These are phyloP conservation scores for Spencermartinsiella europaea DNA, from an alignment of 805 yeast species.

Conservation along the genomic window DNA sequence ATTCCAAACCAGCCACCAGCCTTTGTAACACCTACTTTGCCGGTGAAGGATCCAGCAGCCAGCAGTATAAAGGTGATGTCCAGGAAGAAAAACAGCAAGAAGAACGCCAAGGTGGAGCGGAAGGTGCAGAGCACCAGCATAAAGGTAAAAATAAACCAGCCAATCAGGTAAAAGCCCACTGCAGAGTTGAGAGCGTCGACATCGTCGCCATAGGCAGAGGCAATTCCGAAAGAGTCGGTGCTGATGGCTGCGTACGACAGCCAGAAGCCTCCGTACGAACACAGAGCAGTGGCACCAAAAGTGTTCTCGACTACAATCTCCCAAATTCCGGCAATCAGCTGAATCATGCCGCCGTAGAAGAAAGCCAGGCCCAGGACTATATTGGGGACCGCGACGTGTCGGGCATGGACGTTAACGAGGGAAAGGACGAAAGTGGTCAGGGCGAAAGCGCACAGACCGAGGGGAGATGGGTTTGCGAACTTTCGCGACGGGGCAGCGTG, in stretches of 20 bases:
- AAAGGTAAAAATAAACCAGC: constrained; percentile 60
- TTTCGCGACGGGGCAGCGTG: constrained; percentile 52
- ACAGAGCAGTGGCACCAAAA: constrained; percentile 60
- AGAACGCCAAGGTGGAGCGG: constrained; percentile 62
- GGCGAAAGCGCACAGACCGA: constrained; percentile 59
- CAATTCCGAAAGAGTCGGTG: constrained; percentile 56
- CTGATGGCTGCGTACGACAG: constrained; percentile 55
- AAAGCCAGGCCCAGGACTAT: constrained; percentile 53
- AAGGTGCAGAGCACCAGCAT: constrained; percentile 50
- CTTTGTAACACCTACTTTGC: constrained; percentile 34
- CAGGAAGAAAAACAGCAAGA: constrained; percentile 49
- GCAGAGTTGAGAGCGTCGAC: constrained; percentile 41
- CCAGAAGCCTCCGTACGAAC: constrained; percentile 70
- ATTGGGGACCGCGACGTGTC: constrained; percentile 47
- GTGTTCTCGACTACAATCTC: constrained; percentile 59
- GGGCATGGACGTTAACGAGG: constrained; percentile 49
- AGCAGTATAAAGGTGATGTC: constrained; percentile 52
- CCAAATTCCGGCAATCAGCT: constrained; percentile 62
- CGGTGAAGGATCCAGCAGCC: constrained; percentile 25
- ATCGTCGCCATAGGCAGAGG: constrained; percentile 43
- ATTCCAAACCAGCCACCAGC: constrained; percentile 65
- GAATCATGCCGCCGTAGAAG: constrained; percentile 60
- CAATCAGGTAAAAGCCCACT: constrained; percentile 53
- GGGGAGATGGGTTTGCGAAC: constrained; percentile 62
- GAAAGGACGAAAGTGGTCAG: constrained; percentile 58